Evolutionary conservation across 2,329 filamentous ascomycete genomes (phyloP), one percentile per base, ranked within the genome.

Genomic region (Dactylellina leptospora): DNA sequence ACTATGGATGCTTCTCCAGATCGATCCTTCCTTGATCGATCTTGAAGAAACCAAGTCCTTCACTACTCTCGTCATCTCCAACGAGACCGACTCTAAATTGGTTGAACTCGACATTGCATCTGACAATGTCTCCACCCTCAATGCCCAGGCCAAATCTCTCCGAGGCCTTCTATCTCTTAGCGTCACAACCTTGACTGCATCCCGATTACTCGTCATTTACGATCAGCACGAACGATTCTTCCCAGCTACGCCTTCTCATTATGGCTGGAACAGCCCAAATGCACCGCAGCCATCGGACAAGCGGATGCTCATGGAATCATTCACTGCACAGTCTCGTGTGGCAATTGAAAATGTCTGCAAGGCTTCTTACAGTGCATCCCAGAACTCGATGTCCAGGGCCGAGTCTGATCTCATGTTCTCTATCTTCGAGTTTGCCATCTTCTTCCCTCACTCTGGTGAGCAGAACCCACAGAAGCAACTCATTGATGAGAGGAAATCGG

Each of bases 1-100:
- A 60, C 36, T 74, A 36, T 74, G 74, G 74, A 71, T 66, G 20
- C 71, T 74, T 23, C 72, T 74, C 20, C 74, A 74, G 40, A 73
- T 74, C 25, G 74, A 74, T 51, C 47, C 72, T 25, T 72, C 74
- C 10, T 51, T 74, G 44, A 60, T 66, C 10, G 70, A 74, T 54
- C 48, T 74, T 20, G 62, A 74, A 42, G 69, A 66, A 16, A 74
- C 58, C 11, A 68, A 68, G 22, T 61, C 69, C 2, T 68, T 68
- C 50, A 68, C 69, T 2, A 68, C 69, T 10, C 47, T 73, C 11
- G 58, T 63, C 3, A 66, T 68, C 27, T 66, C 62, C 18, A 68
- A 73, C 28, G 69, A 68, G 23, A 68, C 69, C 13, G 69, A 73
- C 47, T 73, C 69, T 13, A 68, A 68, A 27, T 27, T 73, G 9